phyloP scores from a whole-genome alignment of 2,329 filamentous ascomycete genomes.

The Aspergillus bombycis region DNA sequence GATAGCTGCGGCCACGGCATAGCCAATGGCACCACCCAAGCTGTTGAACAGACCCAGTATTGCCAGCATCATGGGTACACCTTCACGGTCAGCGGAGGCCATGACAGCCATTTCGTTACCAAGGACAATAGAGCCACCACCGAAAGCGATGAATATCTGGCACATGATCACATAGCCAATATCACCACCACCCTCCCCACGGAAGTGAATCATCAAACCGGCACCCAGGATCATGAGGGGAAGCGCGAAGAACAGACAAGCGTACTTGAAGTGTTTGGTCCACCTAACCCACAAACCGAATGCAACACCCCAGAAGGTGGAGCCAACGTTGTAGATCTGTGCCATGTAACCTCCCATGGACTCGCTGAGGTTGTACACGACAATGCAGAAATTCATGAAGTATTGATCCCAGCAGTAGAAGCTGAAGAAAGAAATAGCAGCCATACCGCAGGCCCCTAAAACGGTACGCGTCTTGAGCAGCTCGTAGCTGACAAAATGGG shows the following conservation, averaged over 20 bases:
- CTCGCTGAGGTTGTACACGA: constrained; percentile 52
- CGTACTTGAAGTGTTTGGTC: constrained; percentile 57
- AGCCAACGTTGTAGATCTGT: constrained; percentile 59
- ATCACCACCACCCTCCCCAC: constrained; percentile 47
- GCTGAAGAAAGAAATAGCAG: constrained; percentile 51
- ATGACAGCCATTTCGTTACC: constrained; percentile 63
- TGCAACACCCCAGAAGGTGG: constrained; percentile 54
- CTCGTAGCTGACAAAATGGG: constrained; percentile 59
- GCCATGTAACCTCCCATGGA: constrained; percentile 51
- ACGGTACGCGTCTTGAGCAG: constrained; percentile 55
- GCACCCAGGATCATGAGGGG: constrained; percentile 56
- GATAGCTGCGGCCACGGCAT: constrained; percentile 45
- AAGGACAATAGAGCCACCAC: constrained; percentile 58
- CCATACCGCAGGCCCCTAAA: constrained; percentile 55
- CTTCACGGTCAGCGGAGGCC: constrained; percentile 57
- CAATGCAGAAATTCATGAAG: constrained; percentile 57
- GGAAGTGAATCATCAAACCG: constrained; percentile 61
- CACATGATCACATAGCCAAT: constrained; percentile 59
- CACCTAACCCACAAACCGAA: constrained; percentile 54
- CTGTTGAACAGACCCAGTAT: constrained; percentile 39
- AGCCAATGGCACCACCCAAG: constrained; percentile 40
- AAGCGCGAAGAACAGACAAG: constrained; percentile 55
- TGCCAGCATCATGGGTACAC: constrained; percentile 53
- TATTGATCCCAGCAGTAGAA: constrained; percentile 60
- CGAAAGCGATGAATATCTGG: constrained; percentile 60